These are phyloP conservation scores for Yamadazyma spencermartinsiae DNA, from an alignment of 1,139 yeast genomes.

Conservation along the genomic window DNA sequence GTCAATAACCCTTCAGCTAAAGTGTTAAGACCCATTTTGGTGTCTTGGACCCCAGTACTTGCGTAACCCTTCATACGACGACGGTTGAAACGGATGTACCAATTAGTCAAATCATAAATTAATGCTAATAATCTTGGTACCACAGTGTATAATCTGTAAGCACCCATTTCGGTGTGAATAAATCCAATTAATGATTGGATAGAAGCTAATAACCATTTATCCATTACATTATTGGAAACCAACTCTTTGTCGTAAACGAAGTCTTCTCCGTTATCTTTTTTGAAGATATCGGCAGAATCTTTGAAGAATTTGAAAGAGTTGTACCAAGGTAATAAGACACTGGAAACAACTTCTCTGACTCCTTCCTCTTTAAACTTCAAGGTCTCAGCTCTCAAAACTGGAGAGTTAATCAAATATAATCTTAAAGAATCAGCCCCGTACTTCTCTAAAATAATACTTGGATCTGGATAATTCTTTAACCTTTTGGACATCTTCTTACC, in stretches of 20 bases:
- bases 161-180: slow-evolving; percentile 86
- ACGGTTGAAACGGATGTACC: slow-evolving; percentile 99
- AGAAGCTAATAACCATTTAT: slow-evolving; percentile 93
- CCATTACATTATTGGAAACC: slow-evolving; percentile 87
- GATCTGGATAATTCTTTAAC: slow-evolving; percentile 97
- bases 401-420: slow-evolving; percentile 93
- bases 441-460: slow-evolving; percentile 71
- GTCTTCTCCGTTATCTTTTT: slow-evolving; percentile 70
- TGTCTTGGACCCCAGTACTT: slow-evolving; percentile 79
- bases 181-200: slow-evolving; percentile 84
- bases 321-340: slow-evolving; percentile 97
- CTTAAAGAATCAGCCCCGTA: slow-evolving; percentile 99
- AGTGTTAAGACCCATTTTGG: slow-evolving; percentile 84
- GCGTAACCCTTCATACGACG: slow-evolving; percentile 88
- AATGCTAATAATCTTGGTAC: slow-evolving; percentile 87
- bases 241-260: slow-evolving; percentile 70
- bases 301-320: slow-evolving; percentile 95
- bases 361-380: slow-evolving; percentile 98
- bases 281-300: slow-evolving; percentile 84
- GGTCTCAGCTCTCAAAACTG: slow-evolving; percentile 95
- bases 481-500: slow-evolving; percentile 99
- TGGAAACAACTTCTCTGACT: slow-evolving; percentile 94
- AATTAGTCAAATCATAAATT: slow-evolving; percentile 93
- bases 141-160: slow-evolving; percentile 90
- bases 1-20: slow-evolving; percentile 87